Conservation (phyloP, 1,284 basidiomycete genomes). For the Pascua guehoae region DNA sequence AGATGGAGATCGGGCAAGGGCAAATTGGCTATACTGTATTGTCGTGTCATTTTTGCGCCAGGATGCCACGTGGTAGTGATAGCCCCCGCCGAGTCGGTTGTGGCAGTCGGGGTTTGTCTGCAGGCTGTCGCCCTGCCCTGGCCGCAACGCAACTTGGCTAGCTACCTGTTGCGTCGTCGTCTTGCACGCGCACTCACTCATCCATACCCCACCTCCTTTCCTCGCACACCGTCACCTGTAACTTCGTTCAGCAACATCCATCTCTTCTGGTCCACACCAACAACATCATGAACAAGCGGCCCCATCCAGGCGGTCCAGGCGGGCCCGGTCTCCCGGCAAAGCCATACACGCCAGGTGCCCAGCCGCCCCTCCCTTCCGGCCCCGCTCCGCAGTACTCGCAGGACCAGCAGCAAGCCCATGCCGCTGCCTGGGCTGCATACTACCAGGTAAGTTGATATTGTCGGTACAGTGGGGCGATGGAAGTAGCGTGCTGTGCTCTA, state of each 20-base stretch:
- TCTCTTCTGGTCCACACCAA: neutral
- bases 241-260: neutral
- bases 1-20: no score
- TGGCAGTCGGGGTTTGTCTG: no score
- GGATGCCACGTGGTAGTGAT: no score
- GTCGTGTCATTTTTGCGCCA: no score
- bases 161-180: no score
- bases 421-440: constrained; percentile 47
- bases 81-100: no score
- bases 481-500: no score
- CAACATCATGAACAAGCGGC: constrained; percentile 34
- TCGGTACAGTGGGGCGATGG: neutral
- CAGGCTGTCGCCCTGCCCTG: no score
- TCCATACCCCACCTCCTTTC: no score
- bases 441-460: constrained; percentile 35
- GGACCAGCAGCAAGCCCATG: constrained; percentile 33
- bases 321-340: constrained; percentile 30
- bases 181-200: no score
- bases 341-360: constrained; percentile 50
- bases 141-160: no score
- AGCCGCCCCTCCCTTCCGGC: constrained; percentile 45
- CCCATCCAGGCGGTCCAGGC: constrained; percentile 20
- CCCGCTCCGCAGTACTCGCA: constrained; percentile 37
- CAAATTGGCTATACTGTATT: no score
- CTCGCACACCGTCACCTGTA: neutral